Conservation (phyloP, 257 asterid genomes). For the Penstemon newberryi region DNA sequence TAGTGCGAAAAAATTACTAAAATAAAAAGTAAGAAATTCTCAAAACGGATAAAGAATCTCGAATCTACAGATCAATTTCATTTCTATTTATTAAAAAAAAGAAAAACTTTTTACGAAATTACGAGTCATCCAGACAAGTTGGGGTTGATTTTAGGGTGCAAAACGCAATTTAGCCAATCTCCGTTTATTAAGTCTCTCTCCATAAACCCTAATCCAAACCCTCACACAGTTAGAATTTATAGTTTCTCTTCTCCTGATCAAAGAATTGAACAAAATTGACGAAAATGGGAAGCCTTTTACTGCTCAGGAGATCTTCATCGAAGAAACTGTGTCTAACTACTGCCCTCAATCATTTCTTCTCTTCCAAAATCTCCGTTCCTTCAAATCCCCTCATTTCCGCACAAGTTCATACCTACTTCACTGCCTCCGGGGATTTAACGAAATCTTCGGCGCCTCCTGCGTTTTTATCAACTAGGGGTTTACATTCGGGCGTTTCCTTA, state of each 20-base stretch:
- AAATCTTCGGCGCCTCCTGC: constrained; percentile 16
- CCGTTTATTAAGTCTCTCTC: not conserved
- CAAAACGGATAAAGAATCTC: no score
- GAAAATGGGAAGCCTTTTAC: not conserved
- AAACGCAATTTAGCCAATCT: no score
- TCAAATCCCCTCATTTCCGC: constrained; percentile 19
- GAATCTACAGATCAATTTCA: no score
- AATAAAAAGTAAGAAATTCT: no score
- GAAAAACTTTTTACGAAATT: no score
- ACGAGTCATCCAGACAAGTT: no score
- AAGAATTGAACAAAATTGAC: not conserved
- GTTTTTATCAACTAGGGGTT: constrained; percentile 34
- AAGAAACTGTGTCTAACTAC: constrained; percentile 41
- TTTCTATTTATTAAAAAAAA: no score
- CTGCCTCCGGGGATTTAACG: no score
- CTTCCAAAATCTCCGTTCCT: constrained; percentile 24
- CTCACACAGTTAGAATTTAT: not conserved
- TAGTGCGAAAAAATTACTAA: no score
- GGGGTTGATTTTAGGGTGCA: no score
- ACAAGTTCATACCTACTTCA: constrained; percentile 13
- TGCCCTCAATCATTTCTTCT: constrained; percentile 43
- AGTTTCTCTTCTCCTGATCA: not conserved
- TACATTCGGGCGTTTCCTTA: constrained; percentile 49
- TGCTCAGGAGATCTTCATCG: constrained; percentile 13
- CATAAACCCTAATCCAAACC: constrained; percentile 6